These are phyloP conservation scores for Coemansia sp. DNA, from an alignment of 192 early-diverging fungal genomes.

Conservation along the genomic window DNA sequence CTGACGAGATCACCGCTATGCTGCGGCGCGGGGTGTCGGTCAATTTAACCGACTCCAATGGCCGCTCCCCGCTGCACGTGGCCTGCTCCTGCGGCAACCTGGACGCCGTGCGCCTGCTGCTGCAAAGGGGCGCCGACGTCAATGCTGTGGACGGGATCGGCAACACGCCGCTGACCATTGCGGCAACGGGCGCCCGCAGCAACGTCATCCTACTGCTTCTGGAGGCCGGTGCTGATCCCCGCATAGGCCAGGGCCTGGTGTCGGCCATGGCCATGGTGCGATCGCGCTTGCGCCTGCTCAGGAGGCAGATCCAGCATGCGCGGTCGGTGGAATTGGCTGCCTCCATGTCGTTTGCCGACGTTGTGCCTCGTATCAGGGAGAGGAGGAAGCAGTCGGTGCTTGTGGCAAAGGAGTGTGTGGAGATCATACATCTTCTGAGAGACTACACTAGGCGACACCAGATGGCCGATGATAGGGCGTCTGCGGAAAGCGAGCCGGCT, in stretches of 20 bases:
- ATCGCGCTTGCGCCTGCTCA: conserved; percentile 34
- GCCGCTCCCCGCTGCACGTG: conserved; percentile 47
- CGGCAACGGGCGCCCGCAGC: conserved; percentile 29
- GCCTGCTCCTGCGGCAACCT: conserved; percentile 33
- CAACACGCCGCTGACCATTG: conserved; percentile 49
- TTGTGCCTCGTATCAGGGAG: conserved; percentile 9
- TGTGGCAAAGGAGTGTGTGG: conserved; percentile 40
- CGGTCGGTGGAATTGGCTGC: conserved; percentile 12
- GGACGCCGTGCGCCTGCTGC: conserved; percentile 24
- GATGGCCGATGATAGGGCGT: not conserved
- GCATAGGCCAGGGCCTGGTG: conserved; percentile 24
- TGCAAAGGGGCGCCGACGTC: conserved; percentile 44
- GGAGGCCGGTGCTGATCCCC: conserved; percentile 43
- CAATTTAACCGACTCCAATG: conserved; percentile 15
- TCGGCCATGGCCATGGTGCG: conserved; percentile 47
- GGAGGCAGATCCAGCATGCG: conserved; percentile 23
- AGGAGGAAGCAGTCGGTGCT: conserved; percentile 16
- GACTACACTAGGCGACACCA: not conserved
- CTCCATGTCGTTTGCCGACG: not conserved
- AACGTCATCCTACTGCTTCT: conserved; percentile 30
- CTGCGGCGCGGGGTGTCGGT: conserved; percentile 17
- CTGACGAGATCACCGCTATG: conserved; percentile 24
- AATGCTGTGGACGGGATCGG: conserved; percentile 31
- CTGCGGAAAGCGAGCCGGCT: not conserved
- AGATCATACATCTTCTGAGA: conserved; percentile 32